Percentiles rank a stretch among this genome's conserved stretches.
Conservation (phyloP, 2,329 filamentous ascomycete genomes). For the Periglandula ipomoeae region DNA sequence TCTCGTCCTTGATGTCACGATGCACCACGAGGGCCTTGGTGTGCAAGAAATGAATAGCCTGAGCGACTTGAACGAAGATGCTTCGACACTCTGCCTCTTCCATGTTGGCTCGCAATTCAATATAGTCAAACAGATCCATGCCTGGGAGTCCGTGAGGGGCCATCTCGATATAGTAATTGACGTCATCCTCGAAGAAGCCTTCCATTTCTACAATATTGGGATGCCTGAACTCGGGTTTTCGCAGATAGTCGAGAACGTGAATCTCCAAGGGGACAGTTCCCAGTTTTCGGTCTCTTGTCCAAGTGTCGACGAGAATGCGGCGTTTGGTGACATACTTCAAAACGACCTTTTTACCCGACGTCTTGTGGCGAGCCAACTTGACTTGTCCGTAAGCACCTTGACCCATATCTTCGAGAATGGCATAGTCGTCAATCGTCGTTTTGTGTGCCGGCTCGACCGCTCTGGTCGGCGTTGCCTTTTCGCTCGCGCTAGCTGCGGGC, state of each 20-base stretch:
- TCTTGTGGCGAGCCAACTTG: slow-evolving; percentile 83
- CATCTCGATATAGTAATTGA: slow-evolving; percentile 99
- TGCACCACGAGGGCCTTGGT: slow-evolving; percentile 87
- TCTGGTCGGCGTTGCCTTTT: slow-evolving; percentile 26
- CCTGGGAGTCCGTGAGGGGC: slow-evolving; percentile 87
- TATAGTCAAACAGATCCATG: slow-evolving; percentile 99
- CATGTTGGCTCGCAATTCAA: slow-evolving; percentile 93
- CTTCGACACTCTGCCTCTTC: slow-evolving; percentile 87
- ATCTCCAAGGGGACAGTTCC: slow-evolving; percentile 96
- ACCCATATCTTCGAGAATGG: slow-evolving; percentile 95
- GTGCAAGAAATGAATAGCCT: slow-evolving; percentile 84
- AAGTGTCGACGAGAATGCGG: slow-evolving; percentile 93
- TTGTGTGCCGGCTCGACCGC: slow-evolving; percentile 42
- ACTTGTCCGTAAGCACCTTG: slow-evolving; percentile 97
- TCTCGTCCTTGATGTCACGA: slow-evolving; percentile 98
- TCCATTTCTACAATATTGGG: slow-evolving; percentile 67
- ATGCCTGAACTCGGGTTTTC: slow-evolving; percentile 59
- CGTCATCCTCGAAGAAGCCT: slow-evolving; percentile 67
- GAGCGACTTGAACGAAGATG: slow-evolving; percentile 90
- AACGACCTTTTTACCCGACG: slow-evolving; percentile 73
- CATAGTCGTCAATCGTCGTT: slow-evolving; percentile 82
- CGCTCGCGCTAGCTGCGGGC: slow-evolving; percentile 19
- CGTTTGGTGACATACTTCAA: slow-evolving; percentile 97
- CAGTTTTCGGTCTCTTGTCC: slow-evolving; percentile 86
- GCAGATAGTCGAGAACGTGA: slow-evolving; percentile 88